phyloP scores from a whole-genome alignment of 2,329 filamentous ascomycete genomes.

The Penicillium hordei region DNA sequence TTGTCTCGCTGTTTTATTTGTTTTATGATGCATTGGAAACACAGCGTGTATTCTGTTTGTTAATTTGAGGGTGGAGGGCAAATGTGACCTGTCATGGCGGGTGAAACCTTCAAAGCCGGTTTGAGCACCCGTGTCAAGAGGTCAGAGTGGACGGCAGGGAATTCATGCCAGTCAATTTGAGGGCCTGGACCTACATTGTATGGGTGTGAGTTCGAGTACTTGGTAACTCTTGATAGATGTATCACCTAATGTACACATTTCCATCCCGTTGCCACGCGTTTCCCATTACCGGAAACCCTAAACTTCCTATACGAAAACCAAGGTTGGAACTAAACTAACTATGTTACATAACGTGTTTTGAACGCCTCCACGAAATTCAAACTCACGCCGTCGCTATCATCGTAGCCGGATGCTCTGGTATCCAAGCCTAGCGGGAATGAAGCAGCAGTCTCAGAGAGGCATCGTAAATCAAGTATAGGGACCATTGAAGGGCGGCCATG shows the following conservation, averaged over 20 bases:
- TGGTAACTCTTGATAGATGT: background rate
- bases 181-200: background rate
- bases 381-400: conserved; percentile 4
- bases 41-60: background rate
- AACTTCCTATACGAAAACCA: background rate
- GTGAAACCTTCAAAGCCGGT: background rate
- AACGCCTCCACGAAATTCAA: conserved; percentile 21
- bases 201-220: background rate
- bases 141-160: background rate
- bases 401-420: background rate
- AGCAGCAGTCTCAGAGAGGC: background rate
- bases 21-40: background rate
- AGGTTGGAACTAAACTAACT: background rate
- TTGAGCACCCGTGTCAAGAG: background rate
- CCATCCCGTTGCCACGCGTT: background rate
- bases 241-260: background rate
- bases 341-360: conserved; percentile 15
- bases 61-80: background rate
- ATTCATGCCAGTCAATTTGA: background rate
- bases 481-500: conserved; percentile 52
- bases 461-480: conserved; percentile 41
- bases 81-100: background rate
- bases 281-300: background rate
- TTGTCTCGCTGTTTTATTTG: background rate
- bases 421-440: background rate